These are phyloP conservation scores for Phytophthora sansomeana DNA, from an alignment of 352 stramenopile species.

Conservation along the genomic window DNA sequence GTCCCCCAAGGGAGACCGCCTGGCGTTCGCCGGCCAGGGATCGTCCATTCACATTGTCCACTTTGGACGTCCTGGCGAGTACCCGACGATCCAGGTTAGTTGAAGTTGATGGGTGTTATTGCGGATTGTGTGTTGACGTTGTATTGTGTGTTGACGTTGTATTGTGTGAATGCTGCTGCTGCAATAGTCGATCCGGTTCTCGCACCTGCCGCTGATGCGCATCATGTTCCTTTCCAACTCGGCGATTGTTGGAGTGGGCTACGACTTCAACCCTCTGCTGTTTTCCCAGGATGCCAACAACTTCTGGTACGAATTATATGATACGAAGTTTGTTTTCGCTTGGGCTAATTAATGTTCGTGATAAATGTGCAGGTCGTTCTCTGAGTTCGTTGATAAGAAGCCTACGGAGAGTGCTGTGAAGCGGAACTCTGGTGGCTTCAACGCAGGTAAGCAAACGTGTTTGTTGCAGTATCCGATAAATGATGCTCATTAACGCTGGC, in stretches of 20 bases:
- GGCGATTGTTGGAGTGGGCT: constrained; percentile 86
- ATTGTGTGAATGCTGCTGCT: not conserved
- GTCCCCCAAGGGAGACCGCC: constrained; percentile 88
- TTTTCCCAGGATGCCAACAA: constrained; percentile 83
- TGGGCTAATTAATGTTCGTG: not conserved
- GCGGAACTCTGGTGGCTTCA: constrained; percentile 71
- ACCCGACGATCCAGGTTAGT: constrained; percentile 77
- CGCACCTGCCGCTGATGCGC: constrained; percentile 82
- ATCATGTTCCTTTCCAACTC: constrained; percentile 93
- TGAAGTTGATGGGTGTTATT: not conserved
- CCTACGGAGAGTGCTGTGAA: constrained; percentile 61
- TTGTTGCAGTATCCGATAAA: not conserved
- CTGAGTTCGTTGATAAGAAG: constrained; percentile 85
- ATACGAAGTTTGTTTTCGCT: constrained; percentile 6
- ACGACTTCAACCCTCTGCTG: constrained; percentile 94
- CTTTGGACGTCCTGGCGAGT: constrained; percentile 75
- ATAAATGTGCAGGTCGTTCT: constrained; percentile 59
- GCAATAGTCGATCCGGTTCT: constrained; percentile 87
- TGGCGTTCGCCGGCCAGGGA: constrained; percentile 93
- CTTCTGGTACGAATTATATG: constrained; percentile 65
- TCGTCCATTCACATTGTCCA: constrained; percentile 92
- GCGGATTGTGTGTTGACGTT: not conserved
- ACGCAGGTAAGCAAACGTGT: constrained; percentile 47
- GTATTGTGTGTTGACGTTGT: constrained; percentile 3
- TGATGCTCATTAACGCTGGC: not conserved